Evolutionary conservation across 345 rosid genomes (phyloP), one percentile per base, ranked within the genome.

Genomic region (Salix suchowensis): DNA sequence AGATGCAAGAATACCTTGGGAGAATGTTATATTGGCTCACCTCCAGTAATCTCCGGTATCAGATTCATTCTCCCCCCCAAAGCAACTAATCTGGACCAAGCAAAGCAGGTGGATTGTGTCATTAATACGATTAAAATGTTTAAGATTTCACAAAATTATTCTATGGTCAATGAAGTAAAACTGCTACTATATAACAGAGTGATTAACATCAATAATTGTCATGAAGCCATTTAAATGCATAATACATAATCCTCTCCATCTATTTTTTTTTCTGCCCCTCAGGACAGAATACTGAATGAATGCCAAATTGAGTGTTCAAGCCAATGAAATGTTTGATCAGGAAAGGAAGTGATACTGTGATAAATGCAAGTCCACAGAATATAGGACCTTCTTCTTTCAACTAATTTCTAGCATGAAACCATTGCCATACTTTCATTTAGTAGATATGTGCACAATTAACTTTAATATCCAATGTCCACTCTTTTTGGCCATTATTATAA

Each of bases 11-110:
- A 39, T 21, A 66, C 36, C 37, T 34, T 42, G 55, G 55, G 67
- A 69, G 9, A 74, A n/a, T 65, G 30, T 68, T 54, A 74, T 30
- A 34, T 7, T 7, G 67, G 74, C 82, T 82, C 82, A 94, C 99
- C 92, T 92, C 99, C 99, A 96, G 76, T 84, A 85, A 86, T 96
- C 99, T 11, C 99, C 99, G 0, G 99, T 92, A 77, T 96, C 99
- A 18, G 98, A 94, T 40, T 94, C 93, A 69, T 88, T 34, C 32
- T 96, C 97, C 62, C 97, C 95, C 72, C 99, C 99, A 50, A 92
- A 96, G 86, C 99, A 96, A 85, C 99, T 96, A 73, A 96, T 88
- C 99, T 96, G 72, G 76, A 84, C 24, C 72, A 39, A 74, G 46
- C 50, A 74, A 67, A 71, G 60, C 14, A 37, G 8, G 50, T 13